Base-by-base conservation (phyloP, 2,329 filamentous ascomycete species). In the Chaetomium olivaceum region DNA sequence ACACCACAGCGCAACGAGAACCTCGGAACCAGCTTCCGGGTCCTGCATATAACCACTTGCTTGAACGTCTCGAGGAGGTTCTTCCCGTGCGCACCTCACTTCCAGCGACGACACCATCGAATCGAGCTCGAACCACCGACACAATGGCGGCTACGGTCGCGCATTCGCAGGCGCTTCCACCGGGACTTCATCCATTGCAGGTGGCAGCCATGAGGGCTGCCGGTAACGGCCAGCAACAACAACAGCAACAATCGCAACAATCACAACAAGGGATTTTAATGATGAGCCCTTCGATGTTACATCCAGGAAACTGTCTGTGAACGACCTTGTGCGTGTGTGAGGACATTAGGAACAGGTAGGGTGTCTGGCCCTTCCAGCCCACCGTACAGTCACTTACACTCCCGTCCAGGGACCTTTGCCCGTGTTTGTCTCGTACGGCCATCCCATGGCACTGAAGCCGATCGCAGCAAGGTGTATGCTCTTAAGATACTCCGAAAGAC, bases 351-450 rank as follows among this genome's bases (percentile, higher is more conserved):
- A 68, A 93, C 91, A 50, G 91, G 89, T 89, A 79, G 33, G 33
- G n/a, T 80, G n/a, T 50, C 31, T 11, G 5, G n/a, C 23, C 29
- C 8, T 6, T 14, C 25, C 21, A 14, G 16, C 21, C 46, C 19
- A 29, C 8, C 25, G 25, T 12, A 12, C 31, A 27, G 19, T 25
- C 5, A 19, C 64, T 62, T 52, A 58, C 43, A 25, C 46, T n/a
- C 27, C 7, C 54, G 50, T 51, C 27, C 75, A 89, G 89, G 90
- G 69, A 93, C 90, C 14, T 95, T 95, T 80, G 91, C 91, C 70
- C 85, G 91, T 69, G 91, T 95, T 55, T 93, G 90, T 81, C 86
- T 94, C 67, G 90, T 91, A 60, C 87, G 87, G 66, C 85, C 91
- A 46, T 83, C 85, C 51, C 82, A 80, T 61, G 76, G 80, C 62